Evolutionary conservation across 148 eudicot genomes (phyloP), one percentile per base, ranked within the genome.

Genomic region (Silene uniflora): DNA sequence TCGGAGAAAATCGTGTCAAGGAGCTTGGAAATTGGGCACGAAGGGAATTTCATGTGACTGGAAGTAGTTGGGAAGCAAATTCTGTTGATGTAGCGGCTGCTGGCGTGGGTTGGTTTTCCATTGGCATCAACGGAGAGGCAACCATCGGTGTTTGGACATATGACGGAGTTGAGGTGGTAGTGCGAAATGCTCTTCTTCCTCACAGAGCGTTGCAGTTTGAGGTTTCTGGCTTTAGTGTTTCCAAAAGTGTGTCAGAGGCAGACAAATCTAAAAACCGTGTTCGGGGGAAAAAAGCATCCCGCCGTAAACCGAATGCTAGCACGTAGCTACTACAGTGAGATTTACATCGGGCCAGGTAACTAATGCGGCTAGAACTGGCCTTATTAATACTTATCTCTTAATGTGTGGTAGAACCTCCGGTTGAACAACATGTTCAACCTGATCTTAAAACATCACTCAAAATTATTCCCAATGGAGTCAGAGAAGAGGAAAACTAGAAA

Each of bases 101-200:
- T 66, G 99, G 99, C 75, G 83, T 95, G 62, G 99, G 99, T 74
- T 95, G 99, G 99, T 91, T 92, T 95, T 91, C 93, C 73, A 84
- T 95, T 72, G 96, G 89, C 79, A 85, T 92, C 25, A 90, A 85
- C 81, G 99, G 99, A 66, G 90, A 95, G 64, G 96, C 91, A 66
- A 62, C 21, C 1, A 19, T 92, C 19, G 83, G 88, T 74, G 88
- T 89, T 71, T 95, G 99, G 97, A 89, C 93, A 12, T 95, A 95
- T n/a, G 92, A 89, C 17, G 99, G 99, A 69, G 77, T 92, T 21
- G 93, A 90, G 82, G 86, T 90, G 44, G 72, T 83, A 46, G 72
- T 80, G 27, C 88, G 99, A 42, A 89, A 87, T 66, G 78, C 93
- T 76, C 81, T 95, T 76, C 84, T 95, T 74, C 96, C 91, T 60